Evolutionary conservation across 2,329 filamentous ascomycete genomes (phyloP), one percentile per base, ranked within the genome.

Genomic region (Neocucurbitaria cava): DNA sequence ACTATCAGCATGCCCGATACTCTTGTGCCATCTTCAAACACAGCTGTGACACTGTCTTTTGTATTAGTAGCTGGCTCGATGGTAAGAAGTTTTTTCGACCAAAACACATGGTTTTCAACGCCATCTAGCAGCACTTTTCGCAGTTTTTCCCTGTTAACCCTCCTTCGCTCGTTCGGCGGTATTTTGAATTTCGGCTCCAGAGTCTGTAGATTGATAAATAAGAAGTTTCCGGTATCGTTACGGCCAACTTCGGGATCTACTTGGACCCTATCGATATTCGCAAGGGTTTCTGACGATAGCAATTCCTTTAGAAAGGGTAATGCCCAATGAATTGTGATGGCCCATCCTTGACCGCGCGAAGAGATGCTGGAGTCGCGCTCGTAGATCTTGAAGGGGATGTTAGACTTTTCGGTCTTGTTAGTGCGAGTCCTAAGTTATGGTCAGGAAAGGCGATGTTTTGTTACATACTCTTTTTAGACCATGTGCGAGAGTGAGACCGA

Each of bases 401-500:
- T 52, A 5, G 39, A 21, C 46, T 62, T 65, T 9, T 52, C 52
- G 11, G 5, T 28, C 26, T 10, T 28, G 26, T 28, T 28, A 28
- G 26, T 10, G 26, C 26, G 10, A 28, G 10, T 28, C 26, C 26
- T 28, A n/a, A n/a, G n/a, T n/a, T n/a, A n/a, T 28, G 26, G 26
- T 6, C 26, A 28, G 26, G 10, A 10, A 28, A 28, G 26, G 26
- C 5, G 26, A n/a, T 28, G 26, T 28, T 5, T 28, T 28, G 26
- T 10, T 28, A 10, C 26, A 5, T 28, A 28, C 26, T 10, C 26
- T 28, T 28, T 28, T 28, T 10, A 69, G 58, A 20, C 49, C 54
- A 44, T 69, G 66, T 7, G 60, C 66, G n/a, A 70, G 55, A 5
- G 55, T 58, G 11, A 70, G 49, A 4, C 66, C 65, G 13, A 54